A percentile compares a stretch with the other conserved stretches of the same genome.
Conservation (phyloP, 2,329 filamentous ascomycete genomes). For the Thermomyces lanuginosus region DNA sequence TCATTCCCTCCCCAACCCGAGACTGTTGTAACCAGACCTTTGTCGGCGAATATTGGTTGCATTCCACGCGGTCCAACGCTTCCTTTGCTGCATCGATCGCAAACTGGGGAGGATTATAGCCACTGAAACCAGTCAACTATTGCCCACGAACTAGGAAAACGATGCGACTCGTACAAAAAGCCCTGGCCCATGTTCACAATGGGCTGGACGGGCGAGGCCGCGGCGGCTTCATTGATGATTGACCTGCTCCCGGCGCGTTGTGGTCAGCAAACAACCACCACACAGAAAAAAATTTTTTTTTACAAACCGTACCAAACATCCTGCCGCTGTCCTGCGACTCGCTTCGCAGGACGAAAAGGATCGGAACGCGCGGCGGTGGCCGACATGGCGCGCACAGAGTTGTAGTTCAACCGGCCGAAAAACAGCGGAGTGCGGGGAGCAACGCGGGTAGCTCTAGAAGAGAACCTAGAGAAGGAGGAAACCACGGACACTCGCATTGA, state of each 20-base stretch:
- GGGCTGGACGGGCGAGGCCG: conserved; percentile 45
- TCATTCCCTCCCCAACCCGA: neutral
- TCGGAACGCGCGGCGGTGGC: conserved; percentile 21
- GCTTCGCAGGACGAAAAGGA: conserved; percentile 30
- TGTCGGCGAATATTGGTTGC: conserved; percentile 96
- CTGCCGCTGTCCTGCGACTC: conserved; percentile 35
- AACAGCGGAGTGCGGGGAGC: conserved; percentile 4
- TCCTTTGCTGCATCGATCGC: conserved; percentile 82
- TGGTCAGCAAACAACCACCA: no score
- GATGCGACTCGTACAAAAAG: conserved; percentile 30
- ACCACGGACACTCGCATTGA: no score
- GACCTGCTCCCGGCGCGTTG: conserved; percentile 28
- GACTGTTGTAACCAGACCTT: conserved; percentile 35
- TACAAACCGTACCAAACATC: conserved; percentile 30
- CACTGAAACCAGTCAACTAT: conserved; percentile 23
- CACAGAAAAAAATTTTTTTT: neutral
- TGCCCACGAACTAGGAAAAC: conserved; percentile 1
- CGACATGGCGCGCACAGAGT: conserved; percentile 21
- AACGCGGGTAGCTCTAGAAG: no score
- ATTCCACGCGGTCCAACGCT: conserved; percentile 78
- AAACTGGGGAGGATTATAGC: conserved; percentile 86
- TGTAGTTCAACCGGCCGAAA: conserved; percentile 6
- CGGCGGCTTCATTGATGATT: conserved; percentile 52
- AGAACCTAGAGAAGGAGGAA: no score
- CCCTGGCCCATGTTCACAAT: conserved; percentile 57